phyloP scores from a whole-genome alignment of 441 rosid genomes.

The Hura crepitans region DNA sequence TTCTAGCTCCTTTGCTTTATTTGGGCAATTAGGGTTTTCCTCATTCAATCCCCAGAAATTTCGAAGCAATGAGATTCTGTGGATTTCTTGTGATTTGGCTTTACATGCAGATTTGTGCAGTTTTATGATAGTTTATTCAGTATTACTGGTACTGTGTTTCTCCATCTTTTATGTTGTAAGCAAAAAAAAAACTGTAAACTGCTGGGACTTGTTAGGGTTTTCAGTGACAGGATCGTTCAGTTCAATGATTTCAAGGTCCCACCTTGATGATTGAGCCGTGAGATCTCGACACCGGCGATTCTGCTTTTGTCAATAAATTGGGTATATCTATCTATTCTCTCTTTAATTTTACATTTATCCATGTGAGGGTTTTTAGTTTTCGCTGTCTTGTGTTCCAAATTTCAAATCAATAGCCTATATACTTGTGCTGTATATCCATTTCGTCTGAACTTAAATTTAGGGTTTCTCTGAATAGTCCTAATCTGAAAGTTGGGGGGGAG shows the following conservation, averaged over 20 bases:
- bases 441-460: background rate
- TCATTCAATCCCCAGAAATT: conserved; percentile 23
- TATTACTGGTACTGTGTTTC: conserved; percentile 15
- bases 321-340: conserved; percentile 12
- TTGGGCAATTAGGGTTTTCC: conserved; percentile 16
- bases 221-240: conserved; percentile 31
- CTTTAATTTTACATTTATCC: background rate
- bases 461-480: conserved; percentile 21
- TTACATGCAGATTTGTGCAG: background rate
- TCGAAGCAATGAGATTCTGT: conserved; percentile 14
- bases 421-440: background rate
- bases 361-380: conserved; percentile 14
- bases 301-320: conserved; percentile 18
- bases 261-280: conserved; percentile 35
- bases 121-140: conserved; percentile 5
- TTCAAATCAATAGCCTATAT: background rate
- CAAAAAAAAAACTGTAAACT: background rate
- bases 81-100: conserved; percentile 18
- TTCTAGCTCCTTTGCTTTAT: background rate
- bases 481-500: background rate
- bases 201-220: conserved; percentile 23
- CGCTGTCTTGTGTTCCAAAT: background rate
- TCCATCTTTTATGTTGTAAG: background rate
- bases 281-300: conserved; percentile 12
- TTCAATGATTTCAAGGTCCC: conserved; percentile 36